Conservation (phyloP, 371 early-diverging fungal genomes). For the Lichtheimia hyalospora region DNA sequence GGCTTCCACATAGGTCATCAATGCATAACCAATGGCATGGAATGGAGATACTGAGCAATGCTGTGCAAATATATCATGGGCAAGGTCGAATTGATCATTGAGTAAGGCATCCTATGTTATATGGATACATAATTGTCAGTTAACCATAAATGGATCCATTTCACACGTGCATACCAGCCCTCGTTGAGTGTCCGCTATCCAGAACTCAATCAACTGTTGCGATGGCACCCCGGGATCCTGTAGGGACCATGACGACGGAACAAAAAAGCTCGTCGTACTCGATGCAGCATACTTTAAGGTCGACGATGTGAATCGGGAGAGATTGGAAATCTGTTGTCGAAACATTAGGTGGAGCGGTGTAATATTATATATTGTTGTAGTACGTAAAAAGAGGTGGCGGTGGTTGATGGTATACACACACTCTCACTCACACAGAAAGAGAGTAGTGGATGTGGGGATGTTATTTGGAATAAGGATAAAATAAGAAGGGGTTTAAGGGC, state of each 20-base stretch:
- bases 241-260: constrained; percentile 17
- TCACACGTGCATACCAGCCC: constrained; percentile 39
- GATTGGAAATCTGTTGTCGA: constrained; percentile 37
- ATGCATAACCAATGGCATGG: constrained; percentile 49
- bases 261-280: constrained; percentile 25
- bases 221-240: constrained; percentile 33
- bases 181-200: constrained; percentile 45
- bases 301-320: constrained; percentile 36
- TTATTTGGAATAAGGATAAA: too few species aligned
- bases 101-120: constrained; percentile 42
- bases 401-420: too few species aligned
- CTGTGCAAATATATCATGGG: constrained; percentile 36
- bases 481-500: too few species aligned
- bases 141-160: not conserved
- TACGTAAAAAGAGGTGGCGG: too few species aligned
- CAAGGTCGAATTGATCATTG: constrained; percentile 46
- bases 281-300: constrained; percentile 43
- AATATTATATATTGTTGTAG: too few species aligned
- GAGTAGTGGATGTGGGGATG: too few species aligned
- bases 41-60: constrained; percentile 46
- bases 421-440: too few species aligned
- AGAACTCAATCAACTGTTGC: constrained; percentile 30
- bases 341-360: constrained; percentile 19
- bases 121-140: not conserved
- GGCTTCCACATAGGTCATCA: constrained; percentile 53